Evolutionary conservation across 2,329 filamentous ascomycete species (phyloP).

Genomic region (Drechslerella dactyloides): DNA sequence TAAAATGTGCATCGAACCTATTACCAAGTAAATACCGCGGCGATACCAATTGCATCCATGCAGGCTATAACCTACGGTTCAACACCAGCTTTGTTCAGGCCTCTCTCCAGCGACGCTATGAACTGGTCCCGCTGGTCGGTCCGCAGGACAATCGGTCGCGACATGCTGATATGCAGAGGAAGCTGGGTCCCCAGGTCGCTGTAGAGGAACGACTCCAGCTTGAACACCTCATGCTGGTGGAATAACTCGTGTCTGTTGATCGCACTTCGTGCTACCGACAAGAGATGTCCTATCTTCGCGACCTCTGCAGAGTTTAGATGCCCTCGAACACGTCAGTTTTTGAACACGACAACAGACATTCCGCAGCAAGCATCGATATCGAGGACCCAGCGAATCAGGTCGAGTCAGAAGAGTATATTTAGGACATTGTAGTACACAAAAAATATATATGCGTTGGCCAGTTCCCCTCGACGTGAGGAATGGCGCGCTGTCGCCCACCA

Average conservation of each 20-base stretch:
- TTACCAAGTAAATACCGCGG: conserved; percentile 60
- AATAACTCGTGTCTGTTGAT: conserved; percentile 26
- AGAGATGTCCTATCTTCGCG: conserved; percentile 14
- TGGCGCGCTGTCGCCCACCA: conserved; percentile 79
- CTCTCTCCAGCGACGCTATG: conserved; percentile 63
- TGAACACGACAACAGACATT: conserved; percentile 6
- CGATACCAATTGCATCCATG: conserved; percentile 60
- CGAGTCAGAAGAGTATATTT: no score
- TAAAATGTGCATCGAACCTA: conserved; percentile 63
- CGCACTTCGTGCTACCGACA: conserved; percentile 15
- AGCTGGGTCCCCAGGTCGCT: conserved; percentile 78
- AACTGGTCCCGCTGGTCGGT: conserved; percentile 76
- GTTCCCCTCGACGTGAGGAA: conserved; percentile 83
- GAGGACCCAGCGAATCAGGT: no score
- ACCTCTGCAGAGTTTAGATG: conserved; percentile 63
- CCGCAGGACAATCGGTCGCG: conserved; percentile 75
- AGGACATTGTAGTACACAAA: conserved; percentile 75
- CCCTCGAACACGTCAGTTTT: conserved; percentile 60
- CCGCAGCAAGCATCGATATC: neutral
- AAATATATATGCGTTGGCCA: conserved; percentile 94
- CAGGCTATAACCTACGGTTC: conserved; percentile 59
- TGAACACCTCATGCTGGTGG: conserved; percentile 54
- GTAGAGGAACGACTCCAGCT: conserved; percentile 72
- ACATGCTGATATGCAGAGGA: conserved; percentile 90
- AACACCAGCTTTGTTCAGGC: conserved; percentile 60